phyloP scores from a whole-genome alignment of 2,329 filamentous ascomycete species.

The Neophaeococcomyces aloes region DNA sequence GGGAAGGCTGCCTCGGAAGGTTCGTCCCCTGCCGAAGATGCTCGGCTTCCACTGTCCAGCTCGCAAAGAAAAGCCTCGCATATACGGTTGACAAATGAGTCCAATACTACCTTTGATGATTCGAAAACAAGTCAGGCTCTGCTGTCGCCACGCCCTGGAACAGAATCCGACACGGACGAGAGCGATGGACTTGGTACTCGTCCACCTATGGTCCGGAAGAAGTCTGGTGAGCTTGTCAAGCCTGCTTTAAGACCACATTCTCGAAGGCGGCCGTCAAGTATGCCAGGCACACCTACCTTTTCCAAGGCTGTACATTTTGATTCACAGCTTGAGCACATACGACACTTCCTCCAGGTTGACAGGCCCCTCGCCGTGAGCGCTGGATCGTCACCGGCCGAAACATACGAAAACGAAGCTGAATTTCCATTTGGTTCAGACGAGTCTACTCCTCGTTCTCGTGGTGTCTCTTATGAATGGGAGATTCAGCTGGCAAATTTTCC shows the following conservation, averaged over 20 bases:
- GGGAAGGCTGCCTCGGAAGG: constrained; percentile 13
- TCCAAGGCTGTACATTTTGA: constrained; percentile 98
- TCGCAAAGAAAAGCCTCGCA: constrained; percentile 52
- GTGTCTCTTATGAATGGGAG: constrained; percentile 69
- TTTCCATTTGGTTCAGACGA: constrained; percentile 66
- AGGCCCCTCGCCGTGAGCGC: constrained; percentile 92
- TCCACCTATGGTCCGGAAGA: constrained; percentile 80
- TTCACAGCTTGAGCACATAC: constrained; percentile 86
- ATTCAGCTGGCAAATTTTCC: constrained; percentile 79
- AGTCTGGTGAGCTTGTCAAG: constrained; percentile 91
- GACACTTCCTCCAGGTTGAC: constrained; percentile 90
- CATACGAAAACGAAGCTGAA: constrained; percentile 75
- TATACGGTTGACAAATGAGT: constrained; percentile 50
- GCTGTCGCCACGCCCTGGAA: constrained; percentile 27
- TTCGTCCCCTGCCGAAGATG: constrained; percentile 30
- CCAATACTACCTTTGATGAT: constrained; percentile 38
- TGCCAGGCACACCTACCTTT: constrained; percentile 94
- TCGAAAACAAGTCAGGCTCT: constrained; percentile 33
- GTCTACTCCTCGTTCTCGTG: constrained; percentile 30
- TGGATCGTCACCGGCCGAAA: constrained; percentile 80
- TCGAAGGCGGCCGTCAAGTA: constrained; percentile 75
- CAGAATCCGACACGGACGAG: constrained; percentile 45
- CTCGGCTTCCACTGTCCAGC: constrained; percentile 36
- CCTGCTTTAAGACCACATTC: constrained; percentile 75
- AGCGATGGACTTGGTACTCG: constrained; percentile 48